phyloP scores from a whole-genome alignment of 352 stramenopile species.

The Phytophthora pistaciae region DNA sequence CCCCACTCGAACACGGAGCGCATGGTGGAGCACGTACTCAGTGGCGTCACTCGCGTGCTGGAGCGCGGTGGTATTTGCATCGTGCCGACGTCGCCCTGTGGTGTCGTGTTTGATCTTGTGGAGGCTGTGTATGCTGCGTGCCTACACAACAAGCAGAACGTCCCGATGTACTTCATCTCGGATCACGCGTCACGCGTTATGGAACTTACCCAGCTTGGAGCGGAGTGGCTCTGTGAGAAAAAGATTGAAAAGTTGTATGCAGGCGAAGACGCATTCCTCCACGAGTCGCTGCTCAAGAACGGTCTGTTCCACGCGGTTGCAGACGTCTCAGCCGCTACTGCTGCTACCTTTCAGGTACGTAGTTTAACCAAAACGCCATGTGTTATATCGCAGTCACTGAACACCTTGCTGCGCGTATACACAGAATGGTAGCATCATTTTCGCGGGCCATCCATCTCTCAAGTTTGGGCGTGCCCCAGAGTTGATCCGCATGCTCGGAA shows the following conservation, averaged over 20 bases:
- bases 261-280: constrained; percentile 75
- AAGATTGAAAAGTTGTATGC: constrained; percentile 83
- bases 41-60: constrained; percentile 61
- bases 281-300: constrained; percentile 60
- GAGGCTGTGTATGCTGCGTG: constrained; percentile 72
- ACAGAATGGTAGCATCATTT: constrained; percentile 80
- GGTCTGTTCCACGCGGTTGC: constrained; percentile 60
- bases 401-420: constrained; percentile 1
- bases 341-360: constrained; percentile 67
- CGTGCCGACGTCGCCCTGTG: constrained; percentile 61
- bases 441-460: constrained; percentile 75
- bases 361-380: background rate
- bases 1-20: constrained; percentile 76
- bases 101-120: constrained; percentile 84
- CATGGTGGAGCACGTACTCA: constrained; percentile 77
- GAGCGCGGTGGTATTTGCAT: constrained; percentile 79
- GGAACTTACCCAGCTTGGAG: constrained; percentile 60
- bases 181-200: constrained; percentile 57
- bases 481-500: constrained; percentile 65
- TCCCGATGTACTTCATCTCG: constrained; percentile 78
- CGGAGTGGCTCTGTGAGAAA: constrained; percentile 89
- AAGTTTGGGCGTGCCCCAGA: constrained; percentile 62
- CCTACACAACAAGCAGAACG: constrained; percentile 53
- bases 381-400: background rate
- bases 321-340: constrained; percentile 49